Evolutionary conservation across 441 rosid species (phyloP).

Genomic region (Pelargonium fulgidum): DNA sequence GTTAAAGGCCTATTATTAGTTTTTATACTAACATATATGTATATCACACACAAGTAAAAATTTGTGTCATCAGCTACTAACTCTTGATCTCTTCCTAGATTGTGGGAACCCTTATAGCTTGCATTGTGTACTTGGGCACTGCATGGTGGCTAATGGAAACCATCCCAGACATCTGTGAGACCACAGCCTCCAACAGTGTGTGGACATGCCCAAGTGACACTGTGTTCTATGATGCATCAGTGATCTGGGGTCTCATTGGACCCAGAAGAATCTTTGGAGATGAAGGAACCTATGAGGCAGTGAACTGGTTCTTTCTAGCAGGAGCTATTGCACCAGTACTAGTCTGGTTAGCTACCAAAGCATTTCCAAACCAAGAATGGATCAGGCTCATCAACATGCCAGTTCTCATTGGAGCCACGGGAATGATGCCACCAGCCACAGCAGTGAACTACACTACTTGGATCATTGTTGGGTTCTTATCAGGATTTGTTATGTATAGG

Average conservation of each 20-base stretch:
- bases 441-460: conserved; percentile 69
- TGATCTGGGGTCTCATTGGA: conserved; percentile 82
- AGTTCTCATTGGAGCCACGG: conserved; percentile 71
- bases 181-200: conserved; percentile 43
- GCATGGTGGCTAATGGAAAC: conserved; percentile 82
- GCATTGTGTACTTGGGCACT: conserved; percentile 61
- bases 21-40: too few relatives aligned
- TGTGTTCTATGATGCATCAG: conserved; percentile 83
- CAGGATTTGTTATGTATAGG: conserved; percentile 61
- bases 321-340: conserved; percentile 63
- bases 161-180: conserved; percentile 59
- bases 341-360: conserved; percentile 57
- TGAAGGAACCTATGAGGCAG: conserved; percentile 50
- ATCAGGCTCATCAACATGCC: conserved; percentile 74
- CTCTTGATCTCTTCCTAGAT: conserved; percentile 27
- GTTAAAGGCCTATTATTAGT: too few relatives aligned
- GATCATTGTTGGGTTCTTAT: conserved; percentile 65
- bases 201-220: conserved; percentile 83
- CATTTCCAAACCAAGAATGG: conserved; percentile 71
- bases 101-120: conserved; percentile 71
- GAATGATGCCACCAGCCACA: conserved; percentile 76
- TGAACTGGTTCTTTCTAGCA: conserved; percentile 80
- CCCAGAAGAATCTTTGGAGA: conserved; percentile 65
- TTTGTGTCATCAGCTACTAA: too few relatives aligned
- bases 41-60: too few relatives aligned